Percentiles rank a stretch among this genome's conserved stretches.
These are phyloP conservation scores for Colletotrichum sp. DNA, from an alignment of 2,329 filamentous ascomycete genomes.

Conservation along the genomic window DNA sequence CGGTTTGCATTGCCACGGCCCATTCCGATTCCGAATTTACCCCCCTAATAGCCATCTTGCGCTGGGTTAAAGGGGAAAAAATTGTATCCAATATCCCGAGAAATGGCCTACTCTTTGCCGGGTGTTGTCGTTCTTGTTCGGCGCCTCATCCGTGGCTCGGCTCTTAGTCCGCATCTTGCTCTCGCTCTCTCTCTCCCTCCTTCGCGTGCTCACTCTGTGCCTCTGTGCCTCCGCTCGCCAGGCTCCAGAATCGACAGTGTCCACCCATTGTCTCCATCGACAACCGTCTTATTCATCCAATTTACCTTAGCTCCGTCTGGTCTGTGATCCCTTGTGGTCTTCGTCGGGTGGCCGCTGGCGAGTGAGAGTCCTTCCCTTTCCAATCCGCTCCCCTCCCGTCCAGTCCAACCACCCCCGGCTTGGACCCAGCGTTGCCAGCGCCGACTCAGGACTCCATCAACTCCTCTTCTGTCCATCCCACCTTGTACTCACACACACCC, in stretches of 20 bases:
- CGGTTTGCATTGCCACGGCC: background rate
- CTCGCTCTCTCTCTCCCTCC: background rate
- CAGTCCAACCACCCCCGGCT: constrained; percentile 7
- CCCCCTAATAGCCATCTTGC: background rate
- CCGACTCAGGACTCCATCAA: constrained; percentile 16
- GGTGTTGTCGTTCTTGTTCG: background rate
- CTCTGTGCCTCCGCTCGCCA: background rate
- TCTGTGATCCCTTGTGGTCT: background rate
- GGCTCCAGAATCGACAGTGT: background rate
- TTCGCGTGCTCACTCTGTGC: background rate
- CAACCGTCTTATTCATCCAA: constrained; percentile 10
- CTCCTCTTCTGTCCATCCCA: constrained; percentile 2
- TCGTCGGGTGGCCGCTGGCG: constrained; percentile 5
- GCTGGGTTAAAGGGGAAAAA: background rate
- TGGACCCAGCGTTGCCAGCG: constrained; percentile 17
- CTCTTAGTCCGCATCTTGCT: background rate
- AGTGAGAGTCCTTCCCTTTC: background rate
- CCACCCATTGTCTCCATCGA: constrained; percentile 12
- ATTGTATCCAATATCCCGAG: background rate
- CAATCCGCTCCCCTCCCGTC: background rate
- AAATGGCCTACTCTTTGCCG: background rate
- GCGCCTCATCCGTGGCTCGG: background rate
- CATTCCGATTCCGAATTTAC: background rate
- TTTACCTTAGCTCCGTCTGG: constrained; percentile 3
- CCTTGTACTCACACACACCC: background rate